A percentile compares a stretch with the other conserved stretches of the same genome.
phyloP scores from a whole-genome alignment of 805 yeast species.

The Candida verbasci region DNA sequence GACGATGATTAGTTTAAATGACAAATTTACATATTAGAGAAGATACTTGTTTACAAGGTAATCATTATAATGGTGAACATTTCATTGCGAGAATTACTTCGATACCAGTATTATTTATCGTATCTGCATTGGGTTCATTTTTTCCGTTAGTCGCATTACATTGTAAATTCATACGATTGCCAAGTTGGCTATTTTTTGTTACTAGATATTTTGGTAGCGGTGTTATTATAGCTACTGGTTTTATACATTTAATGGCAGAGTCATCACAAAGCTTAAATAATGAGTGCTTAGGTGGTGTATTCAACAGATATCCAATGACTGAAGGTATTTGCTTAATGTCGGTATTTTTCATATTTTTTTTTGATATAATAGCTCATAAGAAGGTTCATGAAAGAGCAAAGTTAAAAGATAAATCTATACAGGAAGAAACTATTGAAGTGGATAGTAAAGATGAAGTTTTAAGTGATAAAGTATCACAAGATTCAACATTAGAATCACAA shows the following conservation, averaged over 20 bases:
- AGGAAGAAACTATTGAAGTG: neutral
- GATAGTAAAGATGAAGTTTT: conserved; percentile 19
- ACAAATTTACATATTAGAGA: neutral
- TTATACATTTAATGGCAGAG: conserved; percentile 31
- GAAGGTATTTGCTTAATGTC: conserved; percentile 30
- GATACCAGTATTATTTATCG: conserved; percentile 25
- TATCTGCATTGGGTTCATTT: conserved; percentile 27
- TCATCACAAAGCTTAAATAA: conserved; percentile 19
- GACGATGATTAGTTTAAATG: neutral
- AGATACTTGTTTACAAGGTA: conserved; percentile 11
- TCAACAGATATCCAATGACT: conserved; percentile 27
- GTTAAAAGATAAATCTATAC: neutral
- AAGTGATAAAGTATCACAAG: conserved; percentile 41
- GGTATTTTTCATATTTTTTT: conserved; percentile 24
- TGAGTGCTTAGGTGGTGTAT: conserved; percentile 25
- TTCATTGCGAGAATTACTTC: conserved; percentile 25
- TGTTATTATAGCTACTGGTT: conserved; percentile 33
- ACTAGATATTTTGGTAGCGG: conserved; percentile 31
- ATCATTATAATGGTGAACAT: conserved; percentile 19
- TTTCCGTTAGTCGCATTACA: conserved; percentile 24
- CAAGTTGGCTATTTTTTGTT: conserved; percentile 22
- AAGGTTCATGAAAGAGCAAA: conserved; percentile 6
- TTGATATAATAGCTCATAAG: conserved; percentile 23
- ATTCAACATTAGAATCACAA: too few relatives aligned
- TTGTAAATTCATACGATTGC: conserved; percentile 18